A percentile compares a stretch with the other conserved stretches of the same genome.
Evolutionary conservation across 805 yeast genomes (phyloP).

Genomic region (Saccharomycopsis amapae): DNA sequence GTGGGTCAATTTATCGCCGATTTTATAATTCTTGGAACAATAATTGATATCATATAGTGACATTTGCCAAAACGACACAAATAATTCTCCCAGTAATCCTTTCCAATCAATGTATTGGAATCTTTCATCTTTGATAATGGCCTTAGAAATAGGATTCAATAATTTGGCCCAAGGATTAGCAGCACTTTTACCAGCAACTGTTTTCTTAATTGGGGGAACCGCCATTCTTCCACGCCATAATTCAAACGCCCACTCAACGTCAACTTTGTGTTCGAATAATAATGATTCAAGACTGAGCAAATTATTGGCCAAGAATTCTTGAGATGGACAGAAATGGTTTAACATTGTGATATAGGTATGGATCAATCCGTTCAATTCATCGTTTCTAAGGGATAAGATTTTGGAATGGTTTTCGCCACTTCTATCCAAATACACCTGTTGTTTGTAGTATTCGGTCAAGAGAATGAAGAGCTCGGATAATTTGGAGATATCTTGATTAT

Average conservation of each 20-base stretch:
- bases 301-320: constrained; percentile 28
- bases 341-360: constrained; percentile 58
- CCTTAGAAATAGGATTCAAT: constrained; percentile 11
- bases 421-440: constrained; percentile 30
- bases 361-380: constrained; percentile 61
- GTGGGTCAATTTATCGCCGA: constrained; percentile 34
- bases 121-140: constrained; percentile 18
- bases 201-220: not conserved
- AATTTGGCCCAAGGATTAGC: constrained; percentile 12
- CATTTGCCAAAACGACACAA: constrained; percentile 64
- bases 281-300: constrained; percentile 39
- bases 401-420: constrained; percentile 48
- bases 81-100: constrained; percentile 38
- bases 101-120: constrained; percentile 25
- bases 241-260: constrained; percentile 64
- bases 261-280: constrained; percentile 36
- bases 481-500: constrained; percentile 4
- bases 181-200: too few relatives aligned
- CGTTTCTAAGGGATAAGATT: constrained; percentile 62
- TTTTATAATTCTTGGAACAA: constrained; percentile 45
- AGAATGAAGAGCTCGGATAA: constrained; percentile 53
- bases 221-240: constrained; percentile 65
- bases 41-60: constrained; percentile 64
- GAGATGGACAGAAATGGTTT: constrained; percentile 36
- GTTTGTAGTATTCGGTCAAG: constrained; percentile 43